Percentiles rank a stretch among this genome's conserved stretches.
phyloP scores from a whole-genome alignment of 2,329 filamentous ascomycete genomes.

The Clarireedia monteithiana region DNA sequence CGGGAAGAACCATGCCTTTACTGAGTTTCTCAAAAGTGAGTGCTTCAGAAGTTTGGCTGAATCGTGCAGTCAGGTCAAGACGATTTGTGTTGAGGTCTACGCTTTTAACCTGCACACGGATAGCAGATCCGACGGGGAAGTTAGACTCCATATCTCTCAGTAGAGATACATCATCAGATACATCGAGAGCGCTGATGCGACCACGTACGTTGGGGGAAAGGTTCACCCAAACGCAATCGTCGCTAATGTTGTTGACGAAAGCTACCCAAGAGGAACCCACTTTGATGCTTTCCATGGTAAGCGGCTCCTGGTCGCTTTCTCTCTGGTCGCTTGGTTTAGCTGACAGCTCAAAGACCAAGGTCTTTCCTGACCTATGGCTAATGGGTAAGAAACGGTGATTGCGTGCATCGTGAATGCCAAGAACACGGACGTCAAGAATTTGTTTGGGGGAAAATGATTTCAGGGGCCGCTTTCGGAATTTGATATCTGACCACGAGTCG shows the following conservation, averaged over 20 bases:
- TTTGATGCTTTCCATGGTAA: constrained; percentile 67
- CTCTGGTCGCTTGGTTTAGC: constrained; percentile 57
- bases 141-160: constrained; percentile 67
- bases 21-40: constrained; percentile 66
- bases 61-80: constrained; percentile 75
- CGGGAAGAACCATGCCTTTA: constrained; percentile 73
- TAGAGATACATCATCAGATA: constrained; percentile 77
- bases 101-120: constrained; percentile 70
- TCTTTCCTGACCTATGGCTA: constrained; percentile 73
- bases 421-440: constrained; percentile 63
- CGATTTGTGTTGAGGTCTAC: constrained; percentile 67
- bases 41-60: constrained; percentile 45
- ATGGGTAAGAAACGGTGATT: constrained; percentile 90
- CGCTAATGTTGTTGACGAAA: constrained; percentile 83
- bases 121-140: constrained; percentile 84
- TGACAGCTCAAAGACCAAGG: constrained; percentile 77
- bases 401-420: constrained; percentile 83
- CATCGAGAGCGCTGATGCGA: constrained; percentile 72
- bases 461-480: constrained; percentile 75
- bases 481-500: constrained; percentile 79
- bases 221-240: constrained; percentile 82
- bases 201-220: constrained; percentile 83
- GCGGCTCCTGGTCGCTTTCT: constrained; percentile 48
- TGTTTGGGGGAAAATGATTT: constrained; percentile 64
- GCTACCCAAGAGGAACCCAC: constrained; percentile 66